These are phyloP conservation scores for Coemansia sp. DNA, from an alignment of 192 early-diverging fungal species.

Conservation along the genomic window DNA sequence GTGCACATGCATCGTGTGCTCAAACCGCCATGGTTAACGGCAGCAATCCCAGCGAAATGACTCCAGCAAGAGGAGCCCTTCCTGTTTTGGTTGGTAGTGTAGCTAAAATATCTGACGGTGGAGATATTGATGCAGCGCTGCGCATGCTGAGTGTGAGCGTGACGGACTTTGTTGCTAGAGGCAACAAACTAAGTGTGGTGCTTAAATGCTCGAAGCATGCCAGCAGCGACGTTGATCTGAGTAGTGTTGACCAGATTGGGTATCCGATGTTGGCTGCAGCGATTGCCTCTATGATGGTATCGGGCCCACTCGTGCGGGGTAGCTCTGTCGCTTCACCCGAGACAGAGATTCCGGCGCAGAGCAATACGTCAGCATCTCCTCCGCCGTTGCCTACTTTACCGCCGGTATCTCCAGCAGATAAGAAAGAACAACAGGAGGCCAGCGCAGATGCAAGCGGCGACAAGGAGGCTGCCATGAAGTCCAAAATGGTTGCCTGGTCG, in stretches of 20 bases:
- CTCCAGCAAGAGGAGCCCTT: not conserved
- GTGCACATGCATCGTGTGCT: conserved; percentile 30
- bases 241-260: conserved; percentile 15
- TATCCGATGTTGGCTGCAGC: conserved; percentile 14
- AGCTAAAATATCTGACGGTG: not conserved
- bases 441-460: not conserved
- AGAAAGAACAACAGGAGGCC: no score
- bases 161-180: conserved; percentile 7
- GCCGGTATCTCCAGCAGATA: not conserved
- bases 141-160: not conserved
- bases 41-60: not conserved
- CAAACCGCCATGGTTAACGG: not conserved
- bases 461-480: not conserved
- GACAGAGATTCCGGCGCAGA: not conserved
- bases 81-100: no score
- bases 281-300: conserved; percentile 17
- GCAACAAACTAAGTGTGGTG: not conserved
- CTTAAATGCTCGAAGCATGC: conserved; percentile 18
- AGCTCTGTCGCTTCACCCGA: conserved; percentile 6
- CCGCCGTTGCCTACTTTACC: not conserved
- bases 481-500: conserved; percentile 20
- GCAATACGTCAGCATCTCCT: not conserved
- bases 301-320: conserved; percentile 1
- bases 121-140: not conserved
- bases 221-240: conserved; percentile 12